phyloP scores from a whole-genome alignment of 176 grass and related monocot species.

The Zea luxurians region DNA sequence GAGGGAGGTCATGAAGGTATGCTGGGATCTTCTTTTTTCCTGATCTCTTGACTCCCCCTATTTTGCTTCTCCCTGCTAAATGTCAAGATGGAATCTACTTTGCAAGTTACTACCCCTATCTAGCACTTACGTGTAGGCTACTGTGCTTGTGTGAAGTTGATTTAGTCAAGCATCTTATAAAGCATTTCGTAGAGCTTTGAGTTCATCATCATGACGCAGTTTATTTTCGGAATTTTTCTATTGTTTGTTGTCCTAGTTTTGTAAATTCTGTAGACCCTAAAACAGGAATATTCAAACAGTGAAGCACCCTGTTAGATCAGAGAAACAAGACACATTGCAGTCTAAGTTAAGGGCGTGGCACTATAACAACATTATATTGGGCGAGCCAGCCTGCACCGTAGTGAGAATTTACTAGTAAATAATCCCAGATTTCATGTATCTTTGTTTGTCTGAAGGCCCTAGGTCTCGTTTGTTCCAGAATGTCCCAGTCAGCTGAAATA shows the following conservation, averaged over 20 bases:
- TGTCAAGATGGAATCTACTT: conserved; percentile 5
- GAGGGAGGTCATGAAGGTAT: conserved; percentile 83
- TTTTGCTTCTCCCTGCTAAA: background rate
- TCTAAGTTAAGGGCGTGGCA: background rate
- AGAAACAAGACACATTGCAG: background rate
- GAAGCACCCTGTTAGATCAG: background rate
- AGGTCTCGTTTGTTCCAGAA: background rate
- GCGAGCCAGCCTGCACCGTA: background rate
- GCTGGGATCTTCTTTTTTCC: background rate
- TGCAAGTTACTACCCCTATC: background rate
- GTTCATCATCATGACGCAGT: background rate
- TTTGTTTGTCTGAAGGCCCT: background rate
- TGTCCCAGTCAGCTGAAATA: background rate
- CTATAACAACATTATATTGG: background rate
- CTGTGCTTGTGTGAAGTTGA: background rate
- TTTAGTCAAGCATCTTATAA: background rate
- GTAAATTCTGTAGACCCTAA: background rate
- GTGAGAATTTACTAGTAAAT: background rate
- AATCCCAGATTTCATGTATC: background rate
- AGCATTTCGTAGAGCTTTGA: background rate
- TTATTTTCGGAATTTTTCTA: background rate
- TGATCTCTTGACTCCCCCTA: background rate
- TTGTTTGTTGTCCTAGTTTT: conserved; percentile 12
- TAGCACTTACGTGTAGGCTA: background rate
- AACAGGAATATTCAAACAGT: conserved; percentile 13